These are phyloP conservation scores for Hypoxylon sp. DNA, from an alignment of 2,329 filamentous ascomycete genomes.

Conservation along the genomic window DNA sequence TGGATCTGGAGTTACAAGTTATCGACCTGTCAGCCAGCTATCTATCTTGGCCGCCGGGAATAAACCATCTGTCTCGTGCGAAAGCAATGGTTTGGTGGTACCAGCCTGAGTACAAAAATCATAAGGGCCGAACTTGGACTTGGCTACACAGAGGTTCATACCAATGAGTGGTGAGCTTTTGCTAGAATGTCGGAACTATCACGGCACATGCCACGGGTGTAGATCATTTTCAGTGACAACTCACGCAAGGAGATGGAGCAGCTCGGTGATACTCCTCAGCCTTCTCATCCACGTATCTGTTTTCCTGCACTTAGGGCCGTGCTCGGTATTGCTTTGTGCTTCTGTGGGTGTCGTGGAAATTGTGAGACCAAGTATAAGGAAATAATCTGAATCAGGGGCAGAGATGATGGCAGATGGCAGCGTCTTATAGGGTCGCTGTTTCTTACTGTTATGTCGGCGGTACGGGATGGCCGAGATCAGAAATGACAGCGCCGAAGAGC, in stretches of 20 bases:
- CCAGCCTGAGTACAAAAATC: neutral
- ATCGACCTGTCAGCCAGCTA: slow-evolving; percentile 5
- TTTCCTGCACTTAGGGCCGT: neutral
- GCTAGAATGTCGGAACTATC: slow-evolving; percentile 1
- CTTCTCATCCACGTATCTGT: neutral
- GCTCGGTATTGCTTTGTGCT: slow-evolving; percentile 7
- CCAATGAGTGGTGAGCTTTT: neutral
- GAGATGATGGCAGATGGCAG: slow-evolving; percentile 5
- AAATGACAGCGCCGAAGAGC: slow-evolving; percentile 5
- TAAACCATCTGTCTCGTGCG: neutral
- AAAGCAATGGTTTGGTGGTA: neutral
- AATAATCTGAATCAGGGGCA: slow-evolving; percentile 23
- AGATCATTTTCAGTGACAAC: slow-evolving; percentile 13
- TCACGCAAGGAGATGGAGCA: slow-evolving; percentile 1
- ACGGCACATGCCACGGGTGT: slow-evolving; percentile 1
- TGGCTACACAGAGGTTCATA: neutral
- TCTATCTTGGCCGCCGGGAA: neutral
- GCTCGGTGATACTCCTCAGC: slow-evolving; percentile 4
- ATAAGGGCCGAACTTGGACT: neutral
- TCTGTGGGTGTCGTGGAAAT: slow-evolving; percentile 1
- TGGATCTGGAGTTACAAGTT: neutral
- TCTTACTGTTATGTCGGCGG: slow-evolving; percentile 18
- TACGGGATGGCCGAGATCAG: slow-evolving; percentile 29
- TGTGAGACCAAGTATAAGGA: slow-evolving; percentile 4
- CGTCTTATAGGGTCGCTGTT: slow-evolving; percentile 18